Base-by-base conservation (phyloP, 2,329 filamentous ascomycete species). In the Penicillium polonicum region DNA sequence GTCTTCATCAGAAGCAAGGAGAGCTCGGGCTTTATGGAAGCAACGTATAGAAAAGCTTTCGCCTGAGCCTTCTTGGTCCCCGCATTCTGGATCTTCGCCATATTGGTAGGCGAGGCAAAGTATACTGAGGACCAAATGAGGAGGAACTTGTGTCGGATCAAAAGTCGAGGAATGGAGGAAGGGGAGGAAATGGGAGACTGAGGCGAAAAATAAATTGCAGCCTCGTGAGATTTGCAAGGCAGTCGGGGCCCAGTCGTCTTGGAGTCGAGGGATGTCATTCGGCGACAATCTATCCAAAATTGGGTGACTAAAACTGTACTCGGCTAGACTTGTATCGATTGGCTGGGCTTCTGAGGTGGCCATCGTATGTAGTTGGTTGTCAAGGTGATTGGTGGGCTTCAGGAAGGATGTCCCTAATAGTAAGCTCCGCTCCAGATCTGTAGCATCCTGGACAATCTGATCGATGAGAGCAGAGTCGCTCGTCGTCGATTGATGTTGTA, bases 91-190 rank as follows among this genome's bases (percentile, higher is more conserved):
- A 50, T 76, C 74, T 21, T 72, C 67, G 17, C 74, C 73, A 45
- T 78, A 68, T 57, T 78, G 75, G 38, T 75, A 78, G 6, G 65
- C 73, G 2, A 78, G 66, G 4, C 63, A 74, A 15, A 78, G 68
- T 50, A 78, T 76, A 58, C 70, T 68, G 7, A 77, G 65, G 4
- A 73, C 56, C 25, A 78, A 57, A 25, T 70, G 57, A 6, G 41
- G 54, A 25, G 74, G 38, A 1, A 56, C 41, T 8, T 64, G 57
- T 1, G 58, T 60, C 4, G 65, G 29, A 39, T 76, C 69, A 42
- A 78, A 77, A 0, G 74, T 78, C 9, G 71, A 63, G 51, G 63
- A 62, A 61, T 75, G 72, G 33, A 78, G 59, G 41, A 78, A 76
- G 0, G 75, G 74, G 5, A 78, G 54, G 27, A 75, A 77, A 21